Evolutionary conservation across 2,329 filamentous ascomycete genomes (phyloP).

Genomic region (Alternaria ethzedia): DNA sequence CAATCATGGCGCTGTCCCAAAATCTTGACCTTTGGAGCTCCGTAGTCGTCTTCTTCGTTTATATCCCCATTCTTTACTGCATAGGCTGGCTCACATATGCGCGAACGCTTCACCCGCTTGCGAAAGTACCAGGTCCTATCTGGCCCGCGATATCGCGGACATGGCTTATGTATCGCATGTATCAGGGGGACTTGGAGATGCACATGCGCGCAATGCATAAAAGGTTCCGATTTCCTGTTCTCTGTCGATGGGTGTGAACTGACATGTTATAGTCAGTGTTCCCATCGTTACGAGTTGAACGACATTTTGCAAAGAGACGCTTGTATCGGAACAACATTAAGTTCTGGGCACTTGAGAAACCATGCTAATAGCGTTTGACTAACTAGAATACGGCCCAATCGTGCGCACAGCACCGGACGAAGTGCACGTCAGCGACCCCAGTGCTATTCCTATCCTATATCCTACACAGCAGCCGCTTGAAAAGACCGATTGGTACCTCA

Average conservation of each 20-base stretch:
- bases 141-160: not conserved
- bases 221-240: not conserved
- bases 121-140: not conserved
- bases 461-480: not conserved
- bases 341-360: not conserved
- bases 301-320: not conserved
- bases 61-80: not conserved
- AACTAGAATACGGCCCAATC: not conserved
- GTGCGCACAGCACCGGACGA: not conserved
- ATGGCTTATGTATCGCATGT: not conserved
- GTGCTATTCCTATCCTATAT: not conserved
- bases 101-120: not conserved
- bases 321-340: not conserved
- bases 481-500: not conserved
- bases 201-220: not conserved
- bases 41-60: not conserved
- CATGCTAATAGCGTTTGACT: not conserved
- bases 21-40: not conserved
- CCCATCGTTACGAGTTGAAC: not conserved
- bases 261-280: not conserved
- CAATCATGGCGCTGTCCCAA: not conserved
- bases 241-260: not conserved
- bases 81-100: not conserved
- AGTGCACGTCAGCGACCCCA: not conserved
- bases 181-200: not conserved